Conservation (phyloP, 495 filamentous ascomycete species). For the Penicillium ucsense region DNA sequence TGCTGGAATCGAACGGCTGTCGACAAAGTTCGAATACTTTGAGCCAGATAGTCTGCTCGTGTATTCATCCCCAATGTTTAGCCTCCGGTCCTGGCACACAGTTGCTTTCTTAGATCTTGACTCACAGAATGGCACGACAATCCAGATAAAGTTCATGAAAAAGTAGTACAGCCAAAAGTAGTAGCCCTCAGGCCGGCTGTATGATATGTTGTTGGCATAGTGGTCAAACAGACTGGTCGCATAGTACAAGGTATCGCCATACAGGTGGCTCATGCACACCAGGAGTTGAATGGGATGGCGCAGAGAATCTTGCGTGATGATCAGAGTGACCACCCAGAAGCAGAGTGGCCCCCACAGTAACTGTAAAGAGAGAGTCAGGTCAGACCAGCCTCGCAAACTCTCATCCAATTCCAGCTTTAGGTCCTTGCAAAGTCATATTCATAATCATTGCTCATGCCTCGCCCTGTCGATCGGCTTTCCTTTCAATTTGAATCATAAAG, state of each 20-base stretch:
- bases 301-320: constrained; percentile 46
- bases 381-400: too few relatives aligned
- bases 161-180: constrained; percentile 91
- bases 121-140: constrained; percentile 57
- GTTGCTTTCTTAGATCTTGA: constrained; percentile 1
- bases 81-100: too few relatives aligned
- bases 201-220: constrained; percentile 43
- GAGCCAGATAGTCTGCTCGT: constrained; percentile 40
- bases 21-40: constrained; percentile 39
- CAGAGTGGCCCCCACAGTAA: constrained; percentile 75
- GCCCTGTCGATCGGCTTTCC: too few relatives aligned
- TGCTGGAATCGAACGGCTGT: constrained; percentile 35
- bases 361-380: constrained; percentile 17
- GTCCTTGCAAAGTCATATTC: too few relatives aligned
- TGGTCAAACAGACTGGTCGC: constrained; percentile 66
- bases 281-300: constrained; percentile 65
- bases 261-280: constrained; percentile 72
- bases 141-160: constrained; percentile 81
- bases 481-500: too few relatives aligned
- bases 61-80: too few relatives aligned
- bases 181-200: constrained; percentile 65
- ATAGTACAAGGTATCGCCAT: constrained; percentile 81
- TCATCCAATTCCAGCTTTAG: too few relatives aligned
- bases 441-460: too few relatives aligned
- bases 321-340: constrained; percentile 52